Conservation (phyloP, 495 filamentous ascomycete species). For the Cetradonia linearis region DNA sequence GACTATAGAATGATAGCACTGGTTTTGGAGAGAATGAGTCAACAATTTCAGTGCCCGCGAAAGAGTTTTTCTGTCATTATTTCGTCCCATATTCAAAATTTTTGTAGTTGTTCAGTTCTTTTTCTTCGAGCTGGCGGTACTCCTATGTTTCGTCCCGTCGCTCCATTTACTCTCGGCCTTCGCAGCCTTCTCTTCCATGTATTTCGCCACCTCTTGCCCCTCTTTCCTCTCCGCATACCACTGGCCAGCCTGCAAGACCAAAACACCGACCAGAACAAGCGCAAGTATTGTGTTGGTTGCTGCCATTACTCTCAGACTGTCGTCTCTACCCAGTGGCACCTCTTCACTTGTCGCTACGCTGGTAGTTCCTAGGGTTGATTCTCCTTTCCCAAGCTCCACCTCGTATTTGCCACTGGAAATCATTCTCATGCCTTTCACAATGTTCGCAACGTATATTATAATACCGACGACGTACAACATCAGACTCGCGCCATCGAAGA, state of each 20-base stretch:
- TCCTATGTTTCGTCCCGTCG: constrained; percentile 23
- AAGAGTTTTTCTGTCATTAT: background rate
- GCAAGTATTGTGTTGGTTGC: constrained; percentile 94
- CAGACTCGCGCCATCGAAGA: constrained; percentile 88
- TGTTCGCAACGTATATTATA: constrained; percentile 87
- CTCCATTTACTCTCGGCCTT: constrained; percentile 23
- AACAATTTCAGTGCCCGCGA: background rate
- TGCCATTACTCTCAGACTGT: constrained; percentile 80
- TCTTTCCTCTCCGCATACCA: constrained; percentile 98
- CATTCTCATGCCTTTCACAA: constrained; percentile 81
- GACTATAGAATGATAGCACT: background rate
- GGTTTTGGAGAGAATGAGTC: background rate
- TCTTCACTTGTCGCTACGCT: constrained; percentile 32
- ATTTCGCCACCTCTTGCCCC: constrained; percentile 60
- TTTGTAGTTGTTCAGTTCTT: constrained; percentile 24
- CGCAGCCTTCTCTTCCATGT: constrained; percentile 41
- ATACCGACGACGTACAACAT: constrained; percentile 87
- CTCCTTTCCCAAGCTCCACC: constrained; percentile 38
- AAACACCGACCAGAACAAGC: constrained; percentile 76
- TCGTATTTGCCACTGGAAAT: constrained; percentile 50
- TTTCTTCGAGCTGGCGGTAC: constrained; percentile 23
- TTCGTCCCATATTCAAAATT: background rate
- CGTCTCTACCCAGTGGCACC: constrained; percentile 57
- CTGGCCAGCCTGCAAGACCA: constrained; percentile 92
- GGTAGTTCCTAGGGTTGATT: constrained; percentile 31